phyloP scores from a whole-genome alignment of 495 filamentous ascomycete genomes.

The Astrothelium macrocarpum region DNA sequence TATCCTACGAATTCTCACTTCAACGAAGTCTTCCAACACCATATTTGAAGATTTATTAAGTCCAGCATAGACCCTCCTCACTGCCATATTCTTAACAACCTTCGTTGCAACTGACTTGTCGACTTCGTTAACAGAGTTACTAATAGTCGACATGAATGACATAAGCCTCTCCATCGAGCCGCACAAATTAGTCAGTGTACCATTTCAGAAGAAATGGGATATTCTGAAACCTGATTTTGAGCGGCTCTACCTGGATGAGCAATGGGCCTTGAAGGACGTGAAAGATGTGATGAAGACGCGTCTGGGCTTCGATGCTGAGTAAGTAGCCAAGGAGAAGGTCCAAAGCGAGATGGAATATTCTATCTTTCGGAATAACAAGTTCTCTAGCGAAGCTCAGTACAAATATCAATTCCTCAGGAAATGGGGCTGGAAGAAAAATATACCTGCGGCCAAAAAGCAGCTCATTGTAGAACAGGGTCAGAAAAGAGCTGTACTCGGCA shows the following conservation, averaged over 20 bases:
- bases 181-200: not conserved
- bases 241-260: conserved; percentile 29
- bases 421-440: conserved; percentile 34
- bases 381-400: conserved; percentile 32
- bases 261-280: conserved; percentile 23
- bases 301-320: conserved; percentile 33
- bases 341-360: no score
- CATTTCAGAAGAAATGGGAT: conserved; percentile 34
- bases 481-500: conserved; percentile 23
- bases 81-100: no score
- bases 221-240: conserved; percentile 30
- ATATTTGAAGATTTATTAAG: no score
- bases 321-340: conserved; percentile 15
- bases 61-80: no score
- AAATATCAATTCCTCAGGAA: conserved; percentile 36
- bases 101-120: not conserved
- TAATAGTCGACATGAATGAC: not conserved
- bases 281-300: conserved; percentile 26
- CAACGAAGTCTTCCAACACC: no score
- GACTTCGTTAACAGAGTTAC: not conserved
- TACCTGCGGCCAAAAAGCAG: conserved; percentile 24
- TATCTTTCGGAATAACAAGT: no score
- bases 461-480: conserved; percentile 15
- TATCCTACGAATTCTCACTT: no score
- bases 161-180: not conserved